These are phyloP conservation scores for Argentina anserina DNA, from an alignment of 306 rosid genomes.

Conservation along the genomic window DNA sequence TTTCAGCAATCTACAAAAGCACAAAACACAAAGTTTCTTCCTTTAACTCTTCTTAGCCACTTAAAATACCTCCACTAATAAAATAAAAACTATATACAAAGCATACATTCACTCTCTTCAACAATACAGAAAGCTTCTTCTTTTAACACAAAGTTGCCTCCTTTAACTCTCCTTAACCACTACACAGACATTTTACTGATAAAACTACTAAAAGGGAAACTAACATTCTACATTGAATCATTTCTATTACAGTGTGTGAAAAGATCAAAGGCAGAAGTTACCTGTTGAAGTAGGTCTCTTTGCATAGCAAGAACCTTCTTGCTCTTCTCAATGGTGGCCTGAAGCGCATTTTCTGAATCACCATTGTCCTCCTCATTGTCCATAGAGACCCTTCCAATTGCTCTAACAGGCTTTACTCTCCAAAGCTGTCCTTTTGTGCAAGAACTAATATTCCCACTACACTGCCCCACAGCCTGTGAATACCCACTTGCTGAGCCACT, in stretches of 20 bases:
- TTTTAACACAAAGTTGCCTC: slow-evolving; percentile 3
- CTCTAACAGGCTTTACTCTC: slow-evolving; percentile 39
- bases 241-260: background rate
- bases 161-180: slow-evolving; percentile 1
- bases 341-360: slow-evolving; percentile 49
- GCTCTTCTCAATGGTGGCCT: slow-evolving; percentile 76
- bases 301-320: slow-evolving; percentile 82
- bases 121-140: slow-evolving; percentile 18
- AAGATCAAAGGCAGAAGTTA: slow-evolving; percentile 15
- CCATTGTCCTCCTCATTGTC: slow-evolving; percentile 43
- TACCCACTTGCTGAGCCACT: slow-evolving; percentile 23
- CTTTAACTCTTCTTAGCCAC: no score
- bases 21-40: slow-evolving; percentile 19
- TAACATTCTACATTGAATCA: background rate
- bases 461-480: slow-evolving; percentile 25
- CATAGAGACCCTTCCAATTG: slow-evolving; percentile 33
- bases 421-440: slow-evolving; percentile 31
- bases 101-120: no score
- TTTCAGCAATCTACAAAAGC: slow-evolving; percentile 65
- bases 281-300: slow-evolving; percentile 77
- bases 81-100: no score
- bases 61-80: no score
- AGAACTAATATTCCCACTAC: slow-evolving; percentile 36
- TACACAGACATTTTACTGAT: no score
- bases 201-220: background rate